Percentiles rank a stretch among this genome's conserved stretches.
Conservation (phyloP, 345 rosid species). For the Brassica rapa region DNA sequence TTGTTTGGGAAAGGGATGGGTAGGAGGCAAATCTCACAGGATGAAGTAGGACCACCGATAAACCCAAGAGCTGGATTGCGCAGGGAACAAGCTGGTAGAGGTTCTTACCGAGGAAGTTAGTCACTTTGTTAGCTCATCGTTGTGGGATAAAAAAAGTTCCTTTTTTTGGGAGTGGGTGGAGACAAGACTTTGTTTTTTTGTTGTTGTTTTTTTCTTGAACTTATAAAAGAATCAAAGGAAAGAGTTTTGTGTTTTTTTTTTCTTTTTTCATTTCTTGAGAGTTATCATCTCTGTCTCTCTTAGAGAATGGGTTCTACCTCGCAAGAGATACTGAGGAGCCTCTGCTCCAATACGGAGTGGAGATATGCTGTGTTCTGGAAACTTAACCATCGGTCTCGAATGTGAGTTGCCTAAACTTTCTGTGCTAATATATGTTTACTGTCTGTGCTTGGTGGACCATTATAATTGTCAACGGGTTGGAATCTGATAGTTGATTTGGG, state of each 20-base stretch:
- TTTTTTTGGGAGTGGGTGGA: slow-evolving; percentile 22
- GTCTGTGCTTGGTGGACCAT: background rate
- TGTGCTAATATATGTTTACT: background rate
- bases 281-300: background rate
- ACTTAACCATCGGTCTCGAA: slow-evolving; percentile 71
- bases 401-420: slow-evolving; percentile 49
- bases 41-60: slow-evolving; percentile 82
- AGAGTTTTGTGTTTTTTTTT: background rate
- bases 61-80: slow-evolving; percentile 82
- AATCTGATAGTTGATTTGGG: slow-evolving; percentile 1
- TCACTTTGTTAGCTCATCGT: slow-evolving; percentile 23
- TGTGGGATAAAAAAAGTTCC: background rate
- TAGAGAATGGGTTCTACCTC: slow-evolving; percentile 58
- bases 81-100: slow-evolving; percentile 96
- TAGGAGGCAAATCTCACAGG: slow-evolving; percentile 67
- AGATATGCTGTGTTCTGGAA: slow-evolving; percentile 90
- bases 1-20: slow-evolving; percentile 66
- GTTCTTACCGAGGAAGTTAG: slow-evolving; percentile 96
- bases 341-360: slow-evolving; percentile 81
- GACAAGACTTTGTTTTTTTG: background rate
- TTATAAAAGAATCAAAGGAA: slow-evolving; percentile 20
- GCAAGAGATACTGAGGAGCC: slow-evolving; percentile 61
- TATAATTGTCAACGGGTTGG: background rate
- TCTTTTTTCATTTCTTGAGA: background rate
- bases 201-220: slow-evolving; percentile 8